Base-by-base conservation (phyloP, 2,329 filamentous ascomycete genomes). In the Cladophialophora immunda region DNA sequence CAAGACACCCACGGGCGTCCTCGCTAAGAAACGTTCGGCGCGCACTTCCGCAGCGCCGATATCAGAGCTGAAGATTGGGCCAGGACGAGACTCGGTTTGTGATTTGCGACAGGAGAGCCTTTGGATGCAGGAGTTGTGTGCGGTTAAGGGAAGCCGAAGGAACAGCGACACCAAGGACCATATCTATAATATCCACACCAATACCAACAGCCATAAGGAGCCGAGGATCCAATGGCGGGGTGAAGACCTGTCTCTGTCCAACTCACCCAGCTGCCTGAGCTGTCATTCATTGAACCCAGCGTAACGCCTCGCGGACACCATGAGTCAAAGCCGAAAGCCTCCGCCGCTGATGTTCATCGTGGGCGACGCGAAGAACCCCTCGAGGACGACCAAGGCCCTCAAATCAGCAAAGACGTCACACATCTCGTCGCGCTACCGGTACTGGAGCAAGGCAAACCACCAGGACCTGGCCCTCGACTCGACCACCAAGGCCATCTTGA, bases 271-370 rank as follows among this genome's bases (percentile, higher is more conserved):
- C n/a, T n/a, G n/a, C n/a, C n/a, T n/a, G n/a, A n/a, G n/a, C n/a
- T n/a, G n/a, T n/a, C n/a, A n/a, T n/a, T n/a, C n/a, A n/a, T n/a
- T n/a, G n/a, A n/a, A n/a, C 9, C 32, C 19, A 19, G 25, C 54
- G 17, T 1, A 25, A 32, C 17, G 38, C n/a, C 25, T 41, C 56
- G 32, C 38, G 29, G 3, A 25, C 4, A 58, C 38, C 38, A 66
- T 66, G 63, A 34, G 30, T 19, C 56, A 55, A 34, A 38, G 25
- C 38, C 52, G 52, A 19, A 61, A 63, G n/a, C 65, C 58, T 11
- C 59, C 57, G 17, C 66, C 66, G 25, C 30, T 68, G 15, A 45
- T 68, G 62, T 68, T 68, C 62, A 62, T 68, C 52, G 58, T 61
- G 29, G 55, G 60, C 41, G 62, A 65, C 27, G 47, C 55, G 27